Base-by-base conservation (phyloP, 768 basidiomycete species). In the Coprinopsis cinerea region DNA sequence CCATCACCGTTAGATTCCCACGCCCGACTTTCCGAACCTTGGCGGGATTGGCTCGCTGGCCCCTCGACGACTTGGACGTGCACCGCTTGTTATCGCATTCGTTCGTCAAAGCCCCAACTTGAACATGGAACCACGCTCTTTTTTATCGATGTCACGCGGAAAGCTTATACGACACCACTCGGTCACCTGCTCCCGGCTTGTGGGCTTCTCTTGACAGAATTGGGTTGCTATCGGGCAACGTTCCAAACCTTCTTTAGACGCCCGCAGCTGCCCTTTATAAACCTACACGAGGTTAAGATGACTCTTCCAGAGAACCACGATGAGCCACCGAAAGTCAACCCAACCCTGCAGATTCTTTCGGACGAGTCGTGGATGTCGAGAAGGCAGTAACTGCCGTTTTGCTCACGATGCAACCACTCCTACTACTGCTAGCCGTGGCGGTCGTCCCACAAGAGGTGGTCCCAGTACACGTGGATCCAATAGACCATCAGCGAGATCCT, bases 361-460 rank as follows among this genome's bases (percentile, higher is more conserved):
- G 13, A 49, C 48, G 15, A 30, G 20, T 49, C 39, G 48, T 41
- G 48, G 48, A 36, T 49, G 48, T 22, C 15, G 20, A 22, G 17
- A 24, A 30, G 45, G 45, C 26, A 42, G 27, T 23, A 17, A 36
- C n/a, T 49, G 48, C 32, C 37, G 24, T 3, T 49, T 41, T 40
- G 32, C 25, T 27, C 48, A 49, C 28, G 28, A 32, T 17, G 36
- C 35, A 30, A 32, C 17, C 4, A 11, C 15, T 5, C n/a, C n/a
- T 28, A 23, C 20, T 27, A 25, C n/a, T 9, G 3, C 22, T 27
- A 20, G 10, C 25, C 37, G 23, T 11, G 40, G n/a, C n/a, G n/a
- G n/a, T n/a, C n/a, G n/a, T n/a, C n/a, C n/a, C n/a, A n/a, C n/a
- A n/a, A n/a, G n/a, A n/a, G n/a, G n/a, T n/a, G n/a, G n/a, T n/a